A percentile compares a stretch with the other conserved stretches of the same genome.
Evolutionary conservation across 371 early-diverging fungal genomes (phyloP).

Genomic region (Thermomucor indicae-seudaticae): DNA sequence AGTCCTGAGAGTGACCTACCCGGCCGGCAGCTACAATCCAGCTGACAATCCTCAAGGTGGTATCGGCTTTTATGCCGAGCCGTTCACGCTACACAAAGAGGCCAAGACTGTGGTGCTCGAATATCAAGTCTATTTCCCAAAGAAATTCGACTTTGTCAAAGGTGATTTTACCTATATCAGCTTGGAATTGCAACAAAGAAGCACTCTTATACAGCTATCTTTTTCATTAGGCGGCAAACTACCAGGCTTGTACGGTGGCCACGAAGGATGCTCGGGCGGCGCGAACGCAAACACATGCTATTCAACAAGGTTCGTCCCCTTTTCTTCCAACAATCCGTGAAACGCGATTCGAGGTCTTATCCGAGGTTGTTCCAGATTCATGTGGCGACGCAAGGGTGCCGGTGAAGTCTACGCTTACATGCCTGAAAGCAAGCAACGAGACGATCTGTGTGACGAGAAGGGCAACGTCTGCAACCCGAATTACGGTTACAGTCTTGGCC

Average conservation of each 20-base stretch:
- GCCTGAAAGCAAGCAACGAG: constrained; percentile 38
- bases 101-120: constrained; percentile 29
- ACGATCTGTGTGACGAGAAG: constrained; percentile 35
- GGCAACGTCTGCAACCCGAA: constrained; percentile 51
- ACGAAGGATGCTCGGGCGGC: constrained; percentile 58
- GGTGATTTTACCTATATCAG: constrained; percentile 34
- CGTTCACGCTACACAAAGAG: constrained; percentile 27
- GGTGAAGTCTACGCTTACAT: constrained; percentile 68
- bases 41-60: constrained; percentile 37
- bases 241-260: constrained; percentile 55
- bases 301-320: constrained; percentile 36
- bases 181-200: neutral
- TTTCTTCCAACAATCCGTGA: neutral
- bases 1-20: constrained; percentile 39
- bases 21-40: constrained; percentile 38
- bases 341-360: neutral
- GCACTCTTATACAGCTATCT: neutral
- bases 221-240: constrained; percentile 37
- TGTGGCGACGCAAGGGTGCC: constrained; percentile 54
- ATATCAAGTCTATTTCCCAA: constrained; percentile 50
- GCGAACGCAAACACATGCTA: constrained; percentile 52
- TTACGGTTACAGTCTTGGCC: constrained; percentile 63
- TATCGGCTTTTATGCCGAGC: constrained; percentile 46
- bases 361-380: constrained; percentile 31
- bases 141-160: constrained; percentile 48